Evolutionary conservation across 257 asterid genomes (phyloP).

Genomic region (Salvia hispanica): DNA sequence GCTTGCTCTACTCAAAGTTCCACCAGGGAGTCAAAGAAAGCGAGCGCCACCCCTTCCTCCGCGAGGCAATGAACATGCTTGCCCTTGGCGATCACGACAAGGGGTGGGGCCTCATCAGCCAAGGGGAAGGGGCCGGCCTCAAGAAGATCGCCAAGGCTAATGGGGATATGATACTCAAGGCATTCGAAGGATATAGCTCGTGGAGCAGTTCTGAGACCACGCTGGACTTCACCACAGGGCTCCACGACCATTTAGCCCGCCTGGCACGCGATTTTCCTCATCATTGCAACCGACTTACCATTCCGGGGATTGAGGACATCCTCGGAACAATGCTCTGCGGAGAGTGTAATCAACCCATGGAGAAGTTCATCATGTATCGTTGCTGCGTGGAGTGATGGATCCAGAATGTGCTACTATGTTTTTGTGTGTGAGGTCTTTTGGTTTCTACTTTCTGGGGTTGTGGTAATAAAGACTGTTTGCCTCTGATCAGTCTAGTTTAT

Average conservation of each 20-base stretch:
- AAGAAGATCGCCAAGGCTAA: background rate
- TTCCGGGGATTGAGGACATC: background rate
- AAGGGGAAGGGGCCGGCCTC: background rate
- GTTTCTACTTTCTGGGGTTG: background rate
- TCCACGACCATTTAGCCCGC: background rate
- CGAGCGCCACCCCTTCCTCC: conserved; percentile 32
- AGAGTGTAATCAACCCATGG: background rate
- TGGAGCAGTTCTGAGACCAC: background rate
- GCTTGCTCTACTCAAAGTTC: conserved; percentile 72
- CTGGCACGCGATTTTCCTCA: background rate
- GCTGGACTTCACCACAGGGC: background rate
- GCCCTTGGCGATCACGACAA: conserved; percentile 39
- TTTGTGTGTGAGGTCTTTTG: background rate
- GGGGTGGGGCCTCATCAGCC: conserved; percentile 4
- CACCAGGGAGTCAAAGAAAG: conserved; percentile 41
- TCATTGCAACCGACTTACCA: background rate
- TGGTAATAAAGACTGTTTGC: background rate
- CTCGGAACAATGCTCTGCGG: background rate
- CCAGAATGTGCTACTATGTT: too few relatives aligned
- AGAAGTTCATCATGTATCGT: background rate
- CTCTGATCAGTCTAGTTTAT: background rate
- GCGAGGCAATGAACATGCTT: conserved; percentile 53
- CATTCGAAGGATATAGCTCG: background rate
- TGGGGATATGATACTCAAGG: background rate
- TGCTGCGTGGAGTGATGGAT: background rate